These are phyloP conservation scores for Rosellinia necatrix DNA, from an alignment of 2,329 filamentous ascomycete species.

Conservation along the genomic window DNA sequence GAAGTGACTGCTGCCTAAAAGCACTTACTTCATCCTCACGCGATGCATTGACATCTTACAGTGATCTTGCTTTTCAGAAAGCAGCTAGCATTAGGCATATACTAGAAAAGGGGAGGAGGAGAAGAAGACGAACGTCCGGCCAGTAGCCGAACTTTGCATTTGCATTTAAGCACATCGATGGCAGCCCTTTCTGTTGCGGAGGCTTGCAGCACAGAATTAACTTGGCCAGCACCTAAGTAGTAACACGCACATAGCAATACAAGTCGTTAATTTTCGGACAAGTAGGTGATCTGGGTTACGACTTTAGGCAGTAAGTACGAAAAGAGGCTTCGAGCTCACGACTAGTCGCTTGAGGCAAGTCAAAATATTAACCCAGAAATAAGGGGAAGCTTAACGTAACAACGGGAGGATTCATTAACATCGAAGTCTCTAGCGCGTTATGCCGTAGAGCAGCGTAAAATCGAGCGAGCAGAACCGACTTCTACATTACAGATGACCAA, in stretches of 20 bases:
- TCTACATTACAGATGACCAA: constrained; percentile 6
- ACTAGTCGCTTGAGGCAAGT: background rate
- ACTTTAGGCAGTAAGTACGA: too few species aligned
- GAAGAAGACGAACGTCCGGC: background rate
- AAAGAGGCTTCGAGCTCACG: too few species aligned
- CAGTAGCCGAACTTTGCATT: background rate
- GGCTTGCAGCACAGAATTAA: background rate
- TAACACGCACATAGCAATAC: background rate
- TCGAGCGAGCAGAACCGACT: background rate
- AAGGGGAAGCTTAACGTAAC: too few species aligned
- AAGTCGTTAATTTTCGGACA: too few species aligned
- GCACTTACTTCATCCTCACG: background rate
- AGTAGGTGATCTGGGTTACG: too few species aligned
- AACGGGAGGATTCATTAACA: too few species aligned
- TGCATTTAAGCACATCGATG: background rate
- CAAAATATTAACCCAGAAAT: background rate
- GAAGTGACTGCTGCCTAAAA: too few species aligned
- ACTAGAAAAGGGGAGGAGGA: background rate
- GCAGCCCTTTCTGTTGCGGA: background rate
- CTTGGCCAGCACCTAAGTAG: too few species aligned
- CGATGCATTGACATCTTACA: background rate
- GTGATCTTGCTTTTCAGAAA: background rate
- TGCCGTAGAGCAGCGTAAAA: too few species aligned
- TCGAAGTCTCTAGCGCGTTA: constrained; percentile 11
- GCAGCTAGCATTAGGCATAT: background rate